phyloP scores from a whole-genome alignment of 441 rosid species.

The Brassica balearica region DNA sequence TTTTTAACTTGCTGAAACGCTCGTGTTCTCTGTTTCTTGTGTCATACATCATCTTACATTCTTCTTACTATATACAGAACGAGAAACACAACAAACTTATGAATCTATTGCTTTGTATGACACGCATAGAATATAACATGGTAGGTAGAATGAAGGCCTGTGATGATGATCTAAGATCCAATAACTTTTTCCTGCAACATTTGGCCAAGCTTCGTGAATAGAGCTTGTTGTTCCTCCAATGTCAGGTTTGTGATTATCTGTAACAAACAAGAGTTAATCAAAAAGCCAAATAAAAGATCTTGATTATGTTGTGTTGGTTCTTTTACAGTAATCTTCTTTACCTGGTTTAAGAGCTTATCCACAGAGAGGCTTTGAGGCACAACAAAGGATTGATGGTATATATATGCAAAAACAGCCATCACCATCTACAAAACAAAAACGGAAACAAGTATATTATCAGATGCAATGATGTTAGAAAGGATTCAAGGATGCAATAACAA shows the following conservation, averaged over 20 bases:
- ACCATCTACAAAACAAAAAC: constrained; percentile 64
- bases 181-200: constrained; percentile 55
- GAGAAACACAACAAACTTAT: constrained; percentile 15
- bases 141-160: constrained; percentile 14
- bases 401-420: constrained; percentile 95
- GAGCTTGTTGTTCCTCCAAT: constrained; percentile 70
- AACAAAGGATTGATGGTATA: constrained; percentile 84
- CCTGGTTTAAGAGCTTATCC: constrained; percentile 85
- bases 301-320: background rate
- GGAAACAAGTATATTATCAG: constrained; percentile 6
- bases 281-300: constrained; percentile 7
- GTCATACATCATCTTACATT: background rate
- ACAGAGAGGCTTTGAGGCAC: constrained; percentile 57
- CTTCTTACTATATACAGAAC: constrained; percentile 25
- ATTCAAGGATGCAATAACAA: background rate
- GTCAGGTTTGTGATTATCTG: constrained; percentile 71
- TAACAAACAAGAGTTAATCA: background rate
- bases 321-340: constrained; percentile 38
- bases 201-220: constrained; percentile 63
- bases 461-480: background rate
- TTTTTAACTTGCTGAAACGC: constrained; percentile 32
- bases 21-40: background rate
- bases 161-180: constrained; percentile 27
- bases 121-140: background rate
- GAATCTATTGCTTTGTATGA: background rate